A percentile compares a stretch with the other conserved stretches of the same genome.
Conservation (phyloP, 1,139 yeast genomes). For the Wickerhamomyces sp. region DNA sequence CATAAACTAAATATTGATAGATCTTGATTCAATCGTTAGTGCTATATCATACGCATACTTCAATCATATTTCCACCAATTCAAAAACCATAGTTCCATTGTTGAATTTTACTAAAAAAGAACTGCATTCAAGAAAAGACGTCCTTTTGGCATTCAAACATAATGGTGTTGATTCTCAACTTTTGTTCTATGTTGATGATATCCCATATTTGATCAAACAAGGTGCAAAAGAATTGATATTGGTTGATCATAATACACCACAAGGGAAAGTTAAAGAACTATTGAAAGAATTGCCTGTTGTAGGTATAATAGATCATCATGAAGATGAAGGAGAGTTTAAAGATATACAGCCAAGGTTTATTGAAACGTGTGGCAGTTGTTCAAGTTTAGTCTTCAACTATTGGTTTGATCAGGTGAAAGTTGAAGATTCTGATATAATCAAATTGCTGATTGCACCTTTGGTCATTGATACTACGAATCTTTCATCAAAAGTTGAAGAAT, state of each 20-base stretch:
- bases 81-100: slow-evolving; percentile 45
- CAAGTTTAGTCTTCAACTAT: slow-evolving; percentile 63
- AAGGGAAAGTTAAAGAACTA: slow-evolving; percentile 40
- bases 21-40: slow-evolving; percentile 79
- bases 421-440: slow-evolving; percentile 32
- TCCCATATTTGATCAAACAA: slow-evolving; percentile 6
- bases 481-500: slow-evolving; percentile 49
- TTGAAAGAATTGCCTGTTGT: slow-evolving; percentile 30
- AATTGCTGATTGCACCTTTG: slow-evolving; percentile 60
- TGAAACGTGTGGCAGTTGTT: slow-evolving; percentile 68
- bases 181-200: slow-evolving; percentile 65
- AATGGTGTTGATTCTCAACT: slow-evolving; percentile 44
- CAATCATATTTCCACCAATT: slow-evolving; percentile 29
- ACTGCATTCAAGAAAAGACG: slow-evolving; percentile 65
- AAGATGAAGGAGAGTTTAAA: slow-evolving; percentile 51
- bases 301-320: slow-evolving; percentile 84
- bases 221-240: slow-evolving; percentile 41
- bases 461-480: slow-evolving; percentile 68
- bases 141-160: slow-evolving; percentile 46
- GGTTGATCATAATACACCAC: slow-evolving; percentile 80
- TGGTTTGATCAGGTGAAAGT: slow-evolving; percentile 36
- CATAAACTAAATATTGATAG: slow-evolving; percentile 33
- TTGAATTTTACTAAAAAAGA: slow-evolving; percentile 69
- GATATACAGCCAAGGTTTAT: slow-evolving; percentile 57
- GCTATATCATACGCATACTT: slow-evolving; percentile 71